These are phyloP conservation scores for Talaromyces marneffei DNA, from an alignment of 2,329 filamentous ascomycete genomes.

Conservation along the genomic window DNA sequence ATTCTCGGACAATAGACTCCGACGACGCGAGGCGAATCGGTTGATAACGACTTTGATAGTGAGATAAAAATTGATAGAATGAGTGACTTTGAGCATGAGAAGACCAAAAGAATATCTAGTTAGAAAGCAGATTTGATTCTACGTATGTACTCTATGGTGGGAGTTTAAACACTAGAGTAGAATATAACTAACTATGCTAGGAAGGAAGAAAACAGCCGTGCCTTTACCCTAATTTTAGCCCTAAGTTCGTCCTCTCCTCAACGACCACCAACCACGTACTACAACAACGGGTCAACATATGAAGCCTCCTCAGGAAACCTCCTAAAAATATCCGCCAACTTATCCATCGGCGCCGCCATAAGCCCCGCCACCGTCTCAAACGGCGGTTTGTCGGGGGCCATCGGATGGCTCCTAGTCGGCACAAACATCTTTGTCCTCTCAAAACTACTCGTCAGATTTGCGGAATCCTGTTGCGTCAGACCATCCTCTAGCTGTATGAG, in stretches of 20 bases:
- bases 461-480: constrained; percentile 32
- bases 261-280: neutral
- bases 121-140: neutral
- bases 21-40: neutral
- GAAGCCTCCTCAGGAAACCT: constrained; percentile 44
- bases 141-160: too few relatives aligned
- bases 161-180: too few relatives aligned
- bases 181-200: too few relatives aligned
- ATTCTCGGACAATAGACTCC: neutral
- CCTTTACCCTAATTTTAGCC: neutral
- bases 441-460: constrained; percentile 41
- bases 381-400: constrained; percentile 46
- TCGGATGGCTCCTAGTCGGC: constrained; percentile 35
- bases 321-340: constrained; percentile 50
- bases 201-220: too few relatives aligned
- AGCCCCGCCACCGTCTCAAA: constrained; percentile 54
- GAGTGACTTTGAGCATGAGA: neutral
- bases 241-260: neutral
- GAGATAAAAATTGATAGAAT: neutral
- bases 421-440: constrained; percentile 50
- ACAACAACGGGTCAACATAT: neutral
- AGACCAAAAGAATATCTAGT: neutral
- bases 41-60: neutral
- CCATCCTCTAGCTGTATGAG: constrained; percentile 44
- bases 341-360: constrained; percentile 53